Conservation (phyloP, 2,329 filamentous ascomycete species). For the Beauveria caledonica region DNA sequence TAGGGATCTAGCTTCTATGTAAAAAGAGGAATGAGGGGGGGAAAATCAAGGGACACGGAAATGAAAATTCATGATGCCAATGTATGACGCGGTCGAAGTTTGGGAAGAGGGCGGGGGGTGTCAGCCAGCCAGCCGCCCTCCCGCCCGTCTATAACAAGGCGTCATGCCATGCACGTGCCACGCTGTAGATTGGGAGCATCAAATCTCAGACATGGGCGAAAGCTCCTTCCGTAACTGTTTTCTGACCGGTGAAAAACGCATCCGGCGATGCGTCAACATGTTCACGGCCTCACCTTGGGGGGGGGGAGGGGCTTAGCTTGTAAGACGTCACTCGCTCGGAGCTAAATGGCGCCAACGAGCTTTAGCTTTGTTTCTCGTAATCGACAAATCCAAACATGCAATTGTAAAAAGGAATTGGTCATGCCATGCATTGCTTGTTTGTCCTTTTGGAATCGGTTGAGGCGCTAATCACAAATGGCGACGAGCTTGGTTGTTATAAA, state of each 20-base stretch:
- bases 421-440: not conserved
- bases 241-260: not conserved
- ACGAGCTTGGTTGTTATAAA: too few species aligned
- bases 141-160: too few species aligned
- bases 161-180: not conserved
- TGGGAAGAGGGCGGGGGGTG: too few species aligned
- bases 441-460: not conserved
- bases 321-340: not conserved
- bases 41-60: too few species aligned
- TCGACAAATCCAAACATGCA: not conserved
- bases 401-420: not conserved
- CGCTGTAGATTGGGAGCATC: not conserved
- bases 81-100: too few species aligned
- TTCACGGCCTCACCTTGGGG: too few species aligned
- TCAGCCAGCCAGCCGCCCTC: too few species aligned
- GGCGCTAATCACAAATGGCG: too few species aligned
- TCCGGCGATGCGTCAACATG: not conserved
- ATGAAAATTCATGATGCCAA: too few species aligned
- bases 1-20: not conserved
- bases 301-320: too few species aligned
- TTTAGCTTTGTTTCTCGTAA: not conserved
- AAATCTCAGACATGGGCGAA: too few species aligned
- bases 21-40: too few species aligned
- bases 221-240: not conserved
- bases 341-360: not conserved